phyloP scores from a whole-genome alignment of 345 rosid genomes.

The Eucalyptus camaldulensis region DNA sequence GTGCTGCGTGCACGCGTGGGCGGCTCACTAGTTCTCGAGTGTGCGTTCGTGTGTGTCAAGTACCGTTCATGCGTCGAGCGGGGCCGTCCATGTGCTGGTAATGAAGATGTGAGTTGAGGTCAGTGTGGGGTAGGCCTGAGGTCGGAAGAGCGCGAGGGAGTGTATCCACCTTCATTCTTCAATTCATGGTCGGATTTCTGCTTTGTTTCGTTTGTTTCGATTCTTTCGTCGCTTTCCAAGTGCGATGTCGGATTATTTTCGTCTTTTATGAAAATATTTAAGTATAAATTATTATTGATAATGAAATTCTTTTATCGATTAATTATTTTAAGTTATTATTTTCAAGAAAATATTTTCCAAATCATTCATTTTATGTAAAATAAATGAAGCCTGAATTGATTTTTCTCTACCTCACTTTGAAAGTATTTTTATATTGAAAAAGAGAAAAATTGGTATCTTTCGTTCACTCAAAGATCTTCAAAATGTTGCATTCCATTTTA shows the following conservation, averaged over 20 bases:
- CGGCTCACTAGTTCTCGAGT: background rate
- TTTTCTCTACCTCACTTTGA: rapidly evolving
- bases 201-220: background rate
- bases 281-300: background rate
- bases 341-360: rapidly evolving
- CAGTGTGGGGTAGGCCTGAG: background rate
- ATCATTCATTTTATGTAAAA: no score
- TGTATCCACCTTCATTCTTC: background rate
- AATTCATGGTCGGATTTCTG: background rate
- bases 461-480: background rate
- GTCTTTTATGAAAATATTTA: rapidly evolving
- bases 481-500: background rate
- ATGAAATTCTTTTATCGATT: no score
- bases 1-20: background rate
- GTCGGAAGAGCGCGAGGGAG: background rate
- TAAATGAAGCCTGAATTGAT: background rate
- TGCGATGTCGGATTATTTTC: background rate
- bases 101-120: background rate
- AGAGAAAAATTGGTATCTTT: no score
- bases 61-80: background rate
- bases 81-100: background rate
- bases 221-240: background rate
- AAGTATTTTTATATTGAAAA: no score
- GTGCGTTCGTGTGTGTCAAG: background rate
- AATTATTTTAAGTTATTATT: no score